These are phyloP conservation scores for Aspergillus spinulosporus DNA, from an alignment of 2,329 filamentous ascomycete genomes.

Conservation along the genomic window DNA sequence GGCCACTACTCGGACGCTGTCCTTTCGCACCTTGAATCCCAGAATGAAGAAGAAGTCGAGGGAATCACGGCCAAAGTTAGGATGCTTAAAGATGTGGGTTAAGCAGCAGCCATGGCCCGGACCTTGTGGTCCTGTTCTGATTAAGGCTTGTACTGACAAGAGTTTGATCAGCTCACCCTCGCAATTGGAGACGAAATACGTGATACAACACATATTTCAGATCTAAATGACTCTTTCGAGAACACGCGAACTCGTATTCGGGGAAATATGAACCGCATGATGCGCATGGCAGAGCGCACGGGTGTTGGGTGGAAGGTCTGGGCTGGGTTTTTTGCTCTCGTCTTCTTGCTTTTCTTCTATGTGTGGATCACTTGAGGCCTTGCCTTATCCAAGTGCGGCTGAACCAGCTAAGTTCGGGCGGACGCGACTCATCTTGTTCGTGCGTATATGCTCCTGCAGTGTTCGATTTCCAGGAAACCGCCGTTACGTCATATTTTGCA, in stretches of 20 bases:
- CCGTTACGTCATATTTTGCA: background rate
- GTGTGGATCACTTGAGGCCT: slow-evolving; percentile 77
- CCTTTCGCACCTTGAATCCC: slow-evolving; percentile 88
- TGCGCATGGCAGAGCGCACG: slow-evolving; percentile 89
- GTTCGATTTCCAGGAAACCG: background rate
- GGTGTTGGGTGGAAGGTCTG: slow-evolving; percentile 97
- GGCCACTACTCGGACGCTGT: slow-evolving; percentile 93
- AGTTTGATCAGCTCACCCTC: slow-evolving; percentile 67
- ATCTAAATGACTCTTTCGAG: slow-evolving; percentile 96
- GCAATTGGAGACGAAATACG: slow-evolving; percentile 96
- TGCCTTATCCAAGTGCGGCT: background rate
- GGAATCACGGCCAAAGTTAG: slow-evolving; percentile 89
- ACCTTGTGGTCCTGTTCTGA: no score
- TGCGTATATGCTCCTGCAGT: background rate
- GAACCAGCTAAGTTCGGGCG: background rate
- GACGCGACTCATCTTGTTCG: background rate
- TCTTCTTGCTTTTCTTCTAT: slow-evolving; percentile 81
- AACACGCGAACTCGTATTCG: slow-evolving; percentile 74
- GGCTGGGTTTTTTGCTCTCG: slow-evolving; percentile 82
- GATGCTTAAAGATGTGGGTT: slow-evolving; percentile 80
- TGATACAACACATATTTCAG: slow-evolving; percentile 80
- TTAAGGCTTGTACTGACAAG: background rate
- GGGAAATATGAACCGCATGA: slow-evolving; percentile 96
- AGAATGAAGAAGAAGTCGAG: slow-evolving; percentile 87
- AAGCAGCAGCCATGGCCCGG: background rate